Evolutionary conservation across 2,329 filamentous ascomycete genomes (phyloP), one percentile per base, ranked within the genome.

Genomic region (Beauveria bassiana): DNA sequence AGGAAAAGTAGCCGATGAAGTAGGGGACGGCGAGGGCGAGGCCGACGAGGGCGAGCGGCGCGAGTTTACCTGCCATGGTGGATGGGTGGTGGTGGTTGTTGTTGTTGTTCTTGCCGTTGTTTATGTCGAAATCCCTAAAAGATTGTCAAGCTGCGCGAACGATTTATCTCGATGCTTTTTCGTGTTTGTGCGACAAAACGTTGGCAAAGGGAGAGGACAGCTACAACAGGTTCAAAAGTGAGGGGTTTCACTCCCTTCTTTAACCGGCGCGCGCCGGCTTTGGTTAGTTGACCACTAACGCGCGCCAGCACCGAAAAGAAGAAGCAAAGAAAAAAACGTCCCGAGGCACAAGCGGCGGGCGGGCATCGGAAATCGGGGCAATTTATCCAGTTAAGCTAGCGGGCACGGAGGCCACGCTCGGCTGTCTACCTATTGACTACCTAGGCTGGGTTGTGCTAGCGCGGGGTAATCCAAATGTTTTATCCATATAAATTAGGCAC

Each of bases 21-120:
- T 66, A 67, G 49, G 64, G 61, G 2, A 64, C 65, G 38, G 64
- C 65, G 22, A 60, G 43, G 58, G 63, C 62, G 24, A 63, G 62
- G 20, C 43, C 46, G 38, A 65, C 38, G 16, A 64, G 55, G 46
- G 50, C 45, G 14, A 61, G 57, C 43, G 46, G 63, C 9, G 64
- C 42, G 34, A 66, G 45, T 34, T 59, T 64, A 20, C 62, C 62
- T 1, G 63, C 55, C 65, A 65, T 66, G 51, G 18, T 61, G 20
- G 18, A 38, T 20, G 1, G 47, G 14, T 34, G 26, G 16, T 22
- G 20, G 20, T 22, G 45, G 7, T 7, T 38, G 20, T 18, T n/a
- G 42, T 5, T 56, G 50, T 7, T 26, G 24, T 6, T 12, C 10
- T 12, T 12, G 31, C 31, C 9, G 9, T 8, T 47, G 40, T 12